Evolutionary conservation across 352 stramenopile genomes (phyloP), one percentile per base, ranked within the genome.

Genomic region (Pythium inflatum): DNA sequence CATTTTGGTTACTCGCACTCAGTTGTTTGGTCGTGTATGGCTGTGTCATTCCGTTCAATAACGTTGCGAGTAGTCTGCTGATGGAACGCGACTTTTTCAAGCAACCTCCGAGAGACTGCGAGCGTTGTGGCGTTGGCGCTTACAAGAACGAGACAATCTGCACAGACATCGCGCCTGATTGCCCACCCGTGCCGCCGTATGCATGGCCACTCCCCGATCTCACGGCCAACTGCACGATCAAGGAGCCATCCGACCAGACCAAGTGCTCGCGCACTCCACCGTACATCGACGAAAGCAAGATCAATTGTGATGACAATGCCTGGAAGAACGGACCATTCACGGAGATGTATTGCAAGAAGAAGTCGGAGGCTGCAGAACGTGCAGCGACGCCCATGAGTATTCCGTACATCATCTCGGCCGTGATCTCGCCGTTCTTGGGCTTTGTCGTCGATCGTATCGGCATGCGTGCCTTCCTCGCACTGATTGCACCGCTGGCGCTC

Each of bases 1-100:
- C 91, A 0, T 98, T 97, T 67, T 98, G 91, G 91, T 70, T 98
- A 5, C 67, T 98, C 18, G 85, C 82, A 8, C 62, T 98, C n/a
- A 94, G 82, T 55, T 98, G 92, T 65, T 74, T 98, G 49, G 87
- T 98, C 2, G 85, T 98, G 14, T 98, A 98, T 58, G 94, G 91
- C 34, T 97, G 89, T 61, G 90, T 98, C 12, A 89, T 98, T 22
- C 94, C 94, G 27, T 98, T 98, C 67, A 98, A 98, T 71, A 98
- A 93, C 70, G 89, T 98, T 36, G 92, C 93, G 2, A 94, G 84
- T 66, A 96, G 89, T 59, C 80, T 98, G 38, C 71, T 98, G 13
- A 94, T 98, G 76, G 92, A 98, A 51, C 80, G 92, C 25, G 90
- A 98, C 63, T 97, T 92, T 48, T 93, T 91, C 74, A 90, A 91